These are phyloP conservation scores for Verticillium longisporum DNA, from an alignment of 2,329 filamentous ascomycete genomes.

Conservation along the genomic window DNA sequence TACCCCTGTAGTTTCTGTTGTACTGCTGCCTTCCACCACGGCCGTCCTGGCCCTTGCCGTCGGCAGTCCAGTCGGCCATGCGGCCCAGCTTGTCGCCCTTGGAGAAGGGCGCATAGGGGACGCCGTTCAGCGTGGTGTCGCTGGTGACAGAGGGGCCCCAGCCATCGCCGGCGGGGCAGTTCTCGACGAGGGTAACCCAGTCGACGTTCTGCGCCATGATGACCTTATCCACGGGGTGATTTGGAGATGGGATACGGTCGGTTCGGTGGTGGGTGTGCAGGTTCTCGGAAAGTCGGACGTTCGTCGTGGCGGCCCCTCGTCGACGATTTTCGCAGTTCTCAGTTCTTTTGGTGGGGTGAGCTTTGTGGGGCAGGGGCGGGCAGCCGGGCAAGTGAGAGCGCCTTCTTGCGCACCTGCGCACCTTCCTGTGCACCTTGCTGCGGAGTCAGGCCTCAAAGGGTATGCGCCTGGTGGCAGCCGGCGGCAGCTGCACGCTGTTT, in stretches of 20 bases:
- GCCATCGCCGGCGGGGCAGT: conserved; percentile 66
- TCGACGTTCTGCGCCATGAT: conserved; percentile 49
- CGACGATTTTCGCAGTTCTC: conserved; percentile 12
- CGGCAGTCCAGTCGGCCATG: conserved; percentile 97
- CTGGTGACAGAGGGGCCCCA: conserved; percentile 82
- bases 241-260: conserved; percentile 3
- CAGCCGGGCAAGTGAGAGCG: conserved; percentile 1
- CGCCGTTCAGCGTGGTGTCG: conserved; percentile 87
- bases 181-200: conserved; percentile 58
- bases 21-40: conserved; percentile 80
- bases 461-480: not conserved
- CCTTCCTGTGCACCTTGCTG: not conserved
- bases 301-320: conserved; percentile 8
- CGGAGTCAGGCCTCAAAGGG: not conserved
- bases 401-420: not conserved
- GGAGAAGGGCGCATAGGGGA: conserved; percentile 95
- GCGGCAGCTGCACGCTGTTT: not conserved
- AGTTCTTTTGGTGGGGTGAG: conserved; percentile 13
- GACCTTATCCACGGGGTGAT: conserved; percentile 4
- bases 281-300: conserved; percentile 11
- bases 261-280: conserved; percentile 7
- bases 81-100: conserved; percentile 98
- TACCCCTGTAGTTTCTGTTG: conserved; percentile 89
- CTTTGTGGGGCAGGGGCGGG: conserved; percentile 13
- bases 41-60: conserved; percentile 75